These are phyloP conservation scores for Exserohilum rostratum DNA, from an alignment of 2,329 filamentous ascomycete genomes.

Conservation along the genomic window DNA sequence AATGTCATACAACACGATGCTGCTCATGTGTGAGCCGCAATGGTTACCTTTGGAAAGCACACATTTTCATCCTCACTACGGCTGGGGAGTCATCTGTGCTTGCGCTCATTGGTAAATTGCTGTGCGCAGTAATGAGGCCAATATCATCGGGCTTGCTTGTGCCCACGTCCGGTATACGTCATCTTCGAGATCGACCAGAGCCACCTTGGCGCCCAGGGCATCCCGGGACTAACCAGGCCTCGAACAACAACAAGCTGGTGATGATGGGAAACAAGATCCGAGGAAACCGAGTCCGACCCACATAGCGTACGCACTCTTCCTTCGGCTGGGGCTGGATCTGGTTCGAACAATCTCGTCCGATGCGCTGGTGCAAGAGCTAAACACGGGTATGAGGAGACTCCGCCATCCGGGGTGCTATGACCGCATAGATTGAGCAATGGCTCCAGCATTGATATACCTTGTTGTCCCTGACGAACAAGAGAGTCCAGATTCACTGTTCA, in stretches of 20 bases:
- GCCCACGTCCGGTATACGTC: conserved; percentile 4
- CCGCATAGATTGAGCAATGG: neutral
- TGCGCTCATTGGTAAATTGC: neutral
- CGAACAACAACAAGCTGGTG: neutral
- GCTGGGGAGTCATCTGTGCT: no score
- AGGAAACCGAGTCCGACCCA: neutral
- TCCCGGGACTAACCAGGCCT: conserved; percentile 4
- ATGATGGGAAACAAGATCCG: neutral
- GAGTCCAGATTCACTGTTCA: conserved; percentile 8
- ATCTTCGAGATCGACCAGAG: conserved; percentile 4
- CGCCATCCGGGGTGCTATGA: conserved; percentile 9
- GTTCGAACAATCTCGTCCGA: conserved; percentile 3
- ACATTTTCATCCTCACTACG: no score
- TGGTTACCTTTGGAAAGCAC: no score
- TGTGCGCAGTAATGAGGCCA: neutral
- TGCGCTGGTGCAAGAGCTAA: neutral
- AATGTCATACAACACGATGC: neutral
- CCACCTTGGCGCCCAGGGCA: neutral
- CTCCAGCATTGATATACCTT: conserved; percentile 3
- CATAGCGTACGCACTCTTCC: neutral
- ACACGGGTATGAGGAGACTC: conserved; percentile 1
- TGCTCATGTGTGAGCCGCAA: neutral
- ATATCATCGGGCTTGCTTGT: neutral
- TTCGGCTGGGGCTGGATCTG: neutral
- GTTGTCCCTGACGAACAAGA: neutral